Evolutionary conservation across 257 asterid genomes (phyloP), one percentile per base, ranked within the genome.

Genomic region (Forsythia viridissima): DNA sequence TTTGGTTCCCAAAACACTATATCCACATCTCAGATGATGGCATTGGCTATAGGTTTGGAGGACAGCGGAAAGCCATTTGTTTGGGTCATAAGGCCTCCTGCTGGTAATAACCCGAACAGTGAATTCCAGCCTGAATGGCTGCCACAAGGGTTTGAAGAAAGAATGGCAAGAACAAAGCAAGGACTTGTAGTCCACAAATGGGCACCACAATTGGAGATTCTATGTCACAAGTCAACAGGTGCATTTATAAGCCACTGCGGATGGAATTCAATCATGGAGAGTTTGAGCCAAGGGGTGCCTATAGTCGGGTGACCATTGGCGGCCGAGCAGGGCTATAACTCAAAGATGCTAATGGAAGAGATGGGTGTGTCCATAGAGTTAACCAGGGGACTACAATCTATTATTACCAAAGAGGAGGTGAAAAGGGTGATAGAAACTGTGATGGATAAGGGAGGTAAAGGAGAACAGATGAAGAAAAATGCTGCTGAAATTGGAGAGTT

Each of bases 1-100:
- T 93, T 95, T 87, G 99, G 99, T n/a, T 95, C 99, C 2, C 99
- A 95, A 52, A 95, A 93, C 92, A 89, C 92, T 4, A 88, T 91
- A 5, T 88, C 92, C 72, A 74, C 85, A 4, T 52, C 91, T 3
- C 99, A 93, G 66, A 93, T 92, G 98, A 93, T 91, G 97, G 91
- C 90, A 12, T 73, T 95, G 20, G 98, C 97, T 6, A 15, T 70
- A 76, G 99, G 99, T 3, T 80, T 93, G 65, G 97, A 91, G 51
- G 97, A 87, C 3, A 83, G 96, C 68, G 68, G 74, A 2, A 83
- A 43, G 55, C 85, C 97, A 20, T 95, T 93, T 84, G 81, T 95
- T 8, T 95, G 97, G 98, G 88, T 76, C 20, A 77, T 93, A 16
- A 86, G 98, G 84, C 97, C 97, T 7, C 99, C 97, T 0, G 6